phyloP scores from a whole-genome alignment of 495 filamentous ascomycete genomes.

The Penicillium samsonianum region DNA sequence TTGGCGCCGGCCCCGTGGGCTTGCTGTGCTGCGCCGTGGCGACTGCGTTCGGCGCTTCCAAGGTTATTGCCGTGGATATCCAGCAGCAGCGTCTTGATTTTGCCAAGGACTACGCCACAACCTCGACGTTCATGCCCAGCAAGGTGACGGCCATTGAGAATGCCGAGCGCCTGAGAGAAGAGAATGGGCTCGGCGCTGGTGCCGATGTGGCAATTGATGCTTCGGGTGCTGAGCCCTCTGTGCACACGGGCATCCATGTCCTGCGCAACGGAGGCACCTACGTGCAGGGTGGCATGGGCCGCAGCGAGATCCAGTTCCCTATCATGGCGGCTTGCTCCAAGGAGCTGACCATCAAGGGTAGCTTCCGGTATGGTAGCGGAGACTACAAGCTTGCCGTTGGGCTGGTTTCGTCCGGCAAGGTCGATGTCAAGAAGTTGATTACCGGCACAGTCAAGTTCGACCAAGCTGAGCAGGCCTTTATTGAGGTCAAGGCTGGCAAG shows the following conservation, averaged over 20 bases:
- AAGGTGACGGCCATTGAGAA: conserved; percentile 40
- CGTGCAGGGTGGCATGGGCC: conserved; percentile 63
- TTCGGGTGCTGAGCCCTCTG: conserved; percentile 55
- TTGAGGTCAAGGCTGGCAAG: conserved; percentile 48
- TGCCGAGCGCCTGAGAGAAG: conserved; percentile 41
- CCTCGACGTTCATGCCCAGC: conserved; percentile 44
- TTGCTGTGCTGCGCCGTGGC: conserved; percentile 56
- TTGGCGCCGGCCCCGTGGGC: conserved; percentile 58
- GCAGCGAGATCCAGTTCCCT: conserved; percentile 56
- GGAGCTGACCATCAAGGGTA: conserved; percentile 54
- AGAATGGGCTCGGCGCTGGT: conserved; percentile 49
- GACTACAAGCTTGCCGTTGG: conserved; percentile 57
- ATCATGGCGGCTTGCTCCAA: conserved; percentile 58
- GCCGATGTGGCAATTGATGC: conserved; percentile 60
- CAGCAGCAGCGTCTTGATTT: conserved; percentile 53
- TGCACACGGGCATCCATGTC: conserved; percentile 55
- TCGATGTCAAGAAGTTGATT: conserved; percentile 53
- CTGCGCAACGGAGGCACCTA: conserved; percentile 56
- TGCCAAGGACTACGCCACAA: conserved; percentile 49
- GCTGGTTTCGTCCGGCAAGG: conserved; percentile 52
- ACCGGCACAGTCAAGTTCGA: conserved; percentile 55
- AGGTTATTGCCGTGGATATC: conserved; percentile 58
- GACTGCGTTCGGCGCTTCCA: conserved; percentile 52
- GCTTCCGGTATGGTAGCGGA: conserved; percentile 56
- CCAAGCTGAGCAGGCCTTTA: conserved; percentile 54